Evolutionary conservation across 306 rosid species (phyloP).

Genomic region (Begonia loranthoides): DNA sequence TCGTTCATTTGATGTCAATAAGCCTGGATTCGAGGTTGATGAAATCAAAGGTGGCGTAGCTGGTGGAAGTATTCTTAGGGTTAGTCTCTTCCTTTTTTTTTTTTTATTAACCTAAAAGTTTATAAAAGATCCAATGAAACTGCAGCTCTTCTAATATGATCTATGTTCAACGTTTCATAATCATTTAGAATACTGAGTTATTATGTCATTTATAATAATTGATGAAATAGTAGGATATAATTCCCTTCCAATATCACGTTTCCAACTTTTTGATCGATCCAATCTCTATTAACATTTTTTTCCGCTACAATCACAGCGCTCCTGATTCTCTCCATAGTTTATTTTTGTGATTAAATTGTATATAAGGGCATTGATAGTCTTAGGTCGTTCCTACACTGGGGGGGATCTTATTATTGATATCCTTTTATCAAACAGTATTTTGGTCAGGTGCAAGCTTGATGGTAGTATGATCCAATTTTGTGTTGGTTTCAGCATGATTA

Average conservation of each 20-base stretch:
- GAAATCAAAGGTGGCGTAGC: conserved; percentile 97
- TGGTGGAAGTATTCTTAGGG: conserved; percentile 97
- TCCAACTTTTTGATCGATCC: too few species aligned
- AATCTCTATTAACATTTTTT: too few species aligned
- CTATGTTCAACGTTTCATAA: too few species aligned
- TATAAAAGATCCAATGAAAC: too few species aligned
- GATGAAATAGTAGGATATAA: too few species aligned
- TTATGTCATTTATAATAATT: too few species aligned
- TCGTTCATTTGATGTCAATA: conserved; percentile 91
- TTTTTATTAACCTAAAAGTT: not conserved
- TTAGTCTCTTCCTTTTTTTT: conserved; percentile 16
- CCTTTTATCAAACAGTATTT: not conserved
- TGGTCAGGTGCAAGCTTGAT: not conserved
- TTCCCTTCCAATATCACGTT: too few species aligned
- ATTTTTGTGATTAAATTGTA: not conserved
- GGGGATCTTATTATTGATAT: not conserved
- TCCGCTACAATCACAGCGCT: too few species aligned
- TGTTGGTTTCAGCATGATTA: not conserved
- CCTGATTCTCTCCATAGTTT: not conserved
- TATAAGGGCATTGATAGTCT: not conserved
- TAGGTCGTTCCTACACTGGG: too few species aligned
- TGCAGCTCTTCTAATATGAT: too few species aligned
- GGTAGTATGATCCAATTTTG: not conserved
- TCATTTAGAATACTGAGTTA: too few species aligned
- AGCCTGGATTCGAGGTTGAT: conserved; percentile 94